Evolutionary conservation across 768 basidiomycete species (phyloP).

Genomic region (Suillus hirtellus): DNA sequence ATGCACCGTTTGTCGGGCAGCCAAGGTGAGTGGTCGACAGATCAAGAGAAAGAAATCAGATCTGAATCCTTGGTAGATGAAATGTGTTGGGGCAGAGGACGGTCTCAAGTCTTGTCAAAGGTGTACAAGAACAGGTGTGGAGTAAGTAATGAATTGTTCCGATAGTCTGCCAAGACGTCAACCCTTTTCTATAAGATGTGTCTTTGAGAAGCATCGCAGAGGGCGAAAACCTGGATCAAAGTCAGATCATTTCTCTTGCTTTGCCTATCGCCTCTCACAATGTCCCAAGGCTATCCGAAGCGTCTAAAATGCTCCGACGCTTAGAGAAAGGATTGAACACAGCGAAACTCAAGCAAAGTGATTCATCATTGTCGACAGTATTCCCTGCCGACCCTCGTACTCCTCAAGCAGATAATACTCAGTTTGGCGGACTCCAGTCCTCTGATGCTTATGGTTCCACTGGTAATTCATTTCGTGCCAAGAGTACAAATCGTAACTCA

Average conservation of each 20-base stretch:
- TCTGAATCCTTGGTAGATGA: constrained; percentile 60
- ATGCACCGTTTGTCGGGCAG: constrained; percentile 82
- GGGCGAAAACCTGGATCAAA: constrained; percentile 90
- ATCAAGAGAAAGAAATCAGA: constrained; percentile 11
- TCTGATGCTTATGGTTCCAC: constrained; percentile 31
- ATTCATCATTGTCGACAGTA: constrained; percentile 34
- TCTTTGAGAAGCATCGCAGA: constrained; percentile 88
- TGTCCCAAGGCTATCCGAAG: constrained; percentile 70
- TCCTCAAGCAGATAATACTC: constrained; percentile 24
- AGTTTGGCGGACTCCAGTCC: constrained; percentile 31
- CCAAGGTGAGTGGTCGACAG: constrained; percentile 55
- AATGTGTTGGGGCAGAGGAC: constrained; percentile 88
- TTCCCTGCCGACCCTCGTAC: constrained; percentile 31
- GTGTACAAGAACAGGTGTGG: constrained; percentile 76
- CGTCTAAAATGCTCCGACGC: constrained; percentile 85
- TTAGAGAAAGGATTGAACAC: constrained; percentile 81
- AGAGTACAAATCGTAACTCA: not conserved
- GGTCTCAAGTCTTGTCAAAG: constrained; percentile 80
- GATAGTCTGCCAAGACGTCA: constrained; percentile 20
- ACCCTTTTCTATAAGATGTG: constrained; percentile 48
- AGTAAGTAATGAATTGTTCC: constrained; percentile 45
- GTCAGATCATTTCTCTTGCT: constrained; percentile 41
- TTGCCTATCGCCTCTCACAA: not conserved
- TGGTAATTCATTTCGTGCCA: constrained; percentile 15
- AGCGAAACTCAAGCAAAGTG: constrained; percentile 70